Percentiles rank a stretch among this genome's conserved stretches.
These are phyloP conservation scores for Apiospora saccharicola DNA, from an alignment of 2,329 filamentous ascomycete genomes.

Conservation along the genomic window DNA sequence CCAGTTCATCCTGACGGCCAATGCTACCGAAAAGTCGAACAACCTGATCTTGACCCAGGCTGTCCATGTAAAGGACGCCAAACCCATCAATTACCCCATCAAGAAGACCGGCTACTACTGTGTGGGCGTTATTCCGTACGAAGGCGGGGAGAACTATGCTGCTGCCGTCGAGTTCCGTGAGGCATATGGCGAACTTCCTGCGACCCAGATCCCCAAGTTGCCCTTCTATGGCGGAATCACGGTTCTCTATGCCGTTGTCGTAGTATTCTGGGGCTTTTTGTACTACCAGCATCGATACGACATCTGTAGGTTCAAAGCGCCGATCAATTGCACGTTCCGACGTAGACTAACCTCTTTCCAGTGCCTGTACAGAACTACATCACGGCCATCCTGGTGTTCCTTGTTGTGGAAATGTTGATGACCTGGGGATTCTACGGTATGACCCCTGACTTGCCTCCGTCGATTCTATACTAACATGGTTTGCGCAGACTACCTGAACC, in stretches of 20 bases:
- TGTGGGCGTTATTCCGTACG: conserved; percentile 68
- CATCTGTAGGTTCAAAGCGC: conserved; percentile 67
- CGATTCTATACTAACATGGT: neutral
- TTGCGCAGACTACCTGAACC: conserved; percentile 83
- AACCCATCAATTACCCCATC: conserved; percentile 81
- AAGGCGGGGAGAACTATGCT: conserved; percentile 61
- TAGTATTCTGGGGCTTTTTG: conserved; percentile 89
- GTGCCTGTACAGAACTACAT: conserved; percentile 99
- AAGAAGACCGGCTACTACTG: conserved; percentile 97
- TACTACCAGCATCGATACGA: conserved; percentile 95
- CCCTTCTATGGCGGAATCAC: conserved; percentile 96
- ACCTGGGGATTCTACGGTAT: conserved; percentile 96
- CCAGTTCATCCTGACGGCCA: conserved; percentile 80
- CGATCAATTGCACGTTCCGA: neutral
- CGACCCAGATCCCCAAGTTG: conserved; percentile 94
- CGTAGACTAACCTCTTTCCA: conserved; percentile 49
- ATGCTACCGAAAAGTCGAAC: conserved; percentile 75
- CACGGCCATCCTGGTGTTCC: conserved; percentile 92
- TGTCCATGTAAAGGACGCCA: conserved; percentile 79
- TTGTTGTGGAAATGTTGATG: conserved; percentile 96
- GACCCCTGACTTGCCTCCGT: conserved; percentile 31
- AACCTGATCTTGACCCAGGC: conserved; percentile 81
- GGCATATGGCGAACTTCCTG: conserved; percentile 93
- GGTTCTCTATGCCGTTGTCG: conserved; percentile 89
- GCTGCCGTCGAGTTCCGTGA: conserved; percentile 93